phyloP scores from a whole-genome alignment of 352 stramenopile species.

The Globisporangium barbulae region DNA sequence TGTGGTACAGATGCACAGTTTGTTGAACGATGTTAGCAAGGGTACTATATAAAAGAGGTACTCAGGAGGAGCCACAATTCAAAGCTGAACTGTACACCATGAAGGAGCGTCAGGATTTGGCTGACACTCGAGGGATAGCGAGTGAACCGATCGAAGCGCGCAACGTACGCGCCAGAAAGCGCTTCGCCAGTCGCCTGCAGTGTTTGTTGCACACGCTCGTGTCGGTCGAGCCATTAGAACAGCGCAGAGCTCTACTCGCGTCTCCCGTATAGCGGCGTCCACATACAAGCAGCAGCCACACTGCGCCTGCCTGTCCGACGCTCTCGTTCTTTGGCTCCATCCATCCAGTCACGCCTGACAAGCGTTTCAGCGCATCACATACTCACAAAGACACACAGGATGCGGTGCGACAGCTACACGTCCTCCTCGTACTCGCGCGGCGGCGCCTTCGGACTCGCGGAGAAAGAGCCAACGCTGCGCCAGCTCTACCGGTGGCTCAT shows the following conservation, averaged over 20 bases:
- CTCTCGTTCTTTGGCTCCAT: background rate
- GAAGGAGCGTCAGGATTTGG: too few relatives aligned
- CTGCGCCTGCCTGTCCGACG: too few relatives aligned
- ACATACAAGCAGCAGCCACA: background rate
- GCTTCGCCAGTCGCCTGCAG: too few relatives aligned
- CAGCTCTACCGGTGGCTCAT: slow-evolving; percentile 10
- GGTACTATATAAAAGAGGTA: background rate
- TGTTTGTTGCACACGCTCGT: too few relatives aligned
- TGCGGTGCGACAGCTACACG: background rate
- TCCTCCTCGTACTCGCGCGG: slow-evolving; percentile 6
- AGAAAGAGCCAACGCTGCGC: slow-evolving; percentile 9
- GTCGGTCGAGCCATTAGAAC: too few relatives aligned
- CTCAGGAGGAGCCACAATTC: background rate
- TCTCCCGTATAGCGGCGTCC: background rate
- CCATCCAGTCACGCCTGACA: background rate
- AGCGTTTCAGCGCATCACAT: background rate
- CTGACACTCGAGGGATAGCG: too few relatives aligned
- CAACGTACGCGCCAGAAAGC: too few relatives aligned
- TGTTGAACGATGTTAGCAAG: background rate
- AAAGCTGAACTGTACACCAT: background rate
- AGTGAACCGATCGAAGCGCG: too few relatives aligned
- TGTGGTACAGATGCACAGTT: too few relatives aligned
- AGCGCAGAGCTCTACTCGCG: too few relatives aligned
- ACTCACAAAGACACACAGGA: background rate
- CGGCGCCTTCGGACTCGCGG: slow-evolving; percentile 4